Base-by-base conservation (phyloP, 331 rosid species). In the Quercus lobata region DNA sequence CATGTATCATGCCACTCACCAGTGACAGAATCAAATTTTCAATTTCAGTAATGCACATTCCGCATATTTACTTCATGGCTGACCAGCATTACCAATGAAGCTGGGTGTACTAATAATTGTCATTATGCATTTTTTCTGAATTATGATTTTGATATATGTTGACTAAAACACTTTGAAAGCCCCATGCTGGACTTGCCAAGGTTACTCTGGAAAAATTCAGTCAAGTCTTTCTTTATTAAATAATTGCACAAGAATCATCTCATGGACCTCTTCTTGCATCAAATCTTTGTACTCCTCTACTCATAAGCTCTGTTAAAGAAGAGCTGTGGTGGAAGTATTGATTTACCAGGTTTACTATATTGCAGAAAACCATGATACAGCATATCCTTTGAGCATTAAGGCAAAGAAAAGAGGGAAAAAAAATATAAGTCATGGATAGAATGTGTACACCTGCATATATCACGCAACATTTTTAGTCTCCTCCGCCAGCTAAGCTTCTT, bases 401-500 rank as follows among this genome's bases (percentile, higher is more conserved):
- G 70, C 76, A 29, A 29, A 79, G 35, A 72, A 77, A 77, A 71
- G 73, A 84, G 25, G n/a, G 68, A 54, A 21, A 6, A 44, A 74
- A 68, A 80, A 32, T 73, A 34, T 55, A 35, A 65, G 79, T 30
- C 17, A 83, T 44, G 35, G 61, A 78, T 55, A 74, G 72, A 72
- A 53, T 61, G 72, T 84, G 75, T 82, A 56, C 69, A 90, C 99
- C 88, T 93, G 97, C 99, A 92, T 78, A 96, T 93, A 82, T 96
- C 98, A 57, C 97, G 93, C 80, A 96, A 68, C 98, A 96, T 96
- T 84, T 86, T 92, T 41, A 96, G 84, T 84, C 83, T 89, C 84
- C 90, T 90, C 65, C 97, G 91, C 99, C 97, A 93, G 85, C 90
- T 89, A 81, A 93, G 95, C 89, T 83, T 93, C 84, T 93, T 96